Base-by-base conservation (phyloP, 139 green algal genomes). In the Volvox africanus region DNA sequence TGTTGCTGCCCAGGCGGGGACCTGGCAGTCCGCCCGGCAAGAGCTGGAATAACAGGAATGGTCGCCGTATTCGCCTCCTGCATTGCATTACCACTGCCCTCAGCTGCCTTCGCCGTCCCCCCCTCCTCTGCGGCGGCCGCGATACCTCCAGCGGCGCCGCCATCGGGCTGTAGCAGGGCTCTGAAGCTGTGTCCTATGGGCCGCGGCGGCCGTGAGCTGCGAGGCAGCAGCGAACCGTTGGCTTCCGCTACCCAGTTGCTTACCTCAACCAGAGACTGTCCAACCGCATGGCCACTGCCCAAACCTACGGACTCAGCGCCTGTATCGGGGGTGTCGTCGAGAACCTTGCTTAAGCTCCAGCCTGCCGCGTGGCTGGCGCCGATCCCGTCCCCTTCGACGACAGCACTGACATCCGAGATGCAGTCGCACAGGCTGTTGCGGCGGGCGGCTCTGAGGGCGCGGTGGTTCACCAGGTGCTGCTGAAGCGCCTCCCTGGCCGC, bases 391-490 rank as follows among this genome's bases (percentile, higher is more conserved):
- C 80, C 80, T 18, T n/a, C 80, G 80, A n/a, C 55, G 80, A 35
- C 33, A 17, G 32, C 44, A 35, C 33, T 20, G 75, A 55, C 32
- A 35, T 81, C 75, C 14, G 75, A 21, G 22, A 88, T 13, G 33
- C 0, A 12, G 1, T 37, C 18, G 69, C 26, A 33, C 30, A n/a
- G 26, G 18, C 2, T 79, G 24, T 18, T 62, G 36, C 68, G 83
- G 36, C 83, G 83, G 35, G 67, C 67, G 30, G 62, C 30, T 21
- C 69, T 32, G 13, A 19, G 28, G 0, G 44, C 17, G 26, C 69
- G 69, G 36, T 89, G 85, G 36, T 61, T 44, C 37, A 1, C 20
- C 24, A 89, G 85, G 85, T 89, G 85, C 30, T 22, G 37, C n/a
- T 82, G 32, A 19, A 89, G 85, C 28, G 85, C 85, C 28, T 33